Evolutionary conservation across 768 basidiomycete species (phyloP), one percentile per base, ranked within the genome.

Genomic region (Filobasidium floriforme): DNA sequence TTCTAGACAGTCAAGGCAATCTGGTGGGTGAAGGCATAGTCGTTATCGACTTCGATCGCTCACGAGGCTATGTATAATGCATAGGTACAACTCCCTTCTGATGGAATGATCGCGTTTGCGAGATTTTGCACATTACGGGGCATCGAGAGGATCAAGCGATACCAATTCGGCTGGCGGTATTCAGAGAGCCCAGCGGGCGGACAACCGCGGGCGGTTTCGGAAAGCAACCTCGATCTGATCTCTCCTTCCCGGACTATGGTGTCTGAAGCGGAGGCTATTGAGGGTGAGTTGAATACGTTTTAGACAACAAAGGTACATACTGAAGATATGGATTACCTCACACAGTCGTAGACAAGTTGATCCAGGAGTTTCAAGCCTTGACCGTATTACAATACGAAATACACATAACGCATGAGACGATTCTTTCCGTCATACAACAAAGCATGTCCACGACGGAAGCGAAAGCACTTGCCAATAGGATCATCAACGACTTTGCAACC

Each of bases 1-100:
- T 90, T 69, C 83, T 97, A 37, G 92, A 94, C 78, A 81, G 85
- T 15, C 65, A 57, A 24, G 77, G 77, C 11, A 70, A 74, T 40
- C 49, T 78, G 26, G 69, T 68, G 52, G 64, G 62, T 19, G 28
- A 24, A 18, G 26, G 3, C 32, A 41, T 24, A 37, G n/a, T 55
- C 22, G 40, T 15, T 37, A 3, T 4, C 32, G 32, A 52, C 3
- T 28, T 29, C 10, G 3, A 29, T 11, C 7, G 6, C 29, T 44
- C 12, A 60, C 43, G 28, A 26, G 29, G 28, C 7, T 59, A 1
- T 22, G 7, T 6, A 19, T 44, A n/a, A 37, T 37, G 32, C 32
- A 37, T 29, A 67, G 66, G 66, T 74, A 4, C 73, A 74, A 59
- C 65, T 78, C 5, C 75, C 75, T 3, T 72, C 59, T 15, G 71